Conservation (phyloP, 768 basidiomycete genomes). For the Leccinum subtestaceum region DNA sequence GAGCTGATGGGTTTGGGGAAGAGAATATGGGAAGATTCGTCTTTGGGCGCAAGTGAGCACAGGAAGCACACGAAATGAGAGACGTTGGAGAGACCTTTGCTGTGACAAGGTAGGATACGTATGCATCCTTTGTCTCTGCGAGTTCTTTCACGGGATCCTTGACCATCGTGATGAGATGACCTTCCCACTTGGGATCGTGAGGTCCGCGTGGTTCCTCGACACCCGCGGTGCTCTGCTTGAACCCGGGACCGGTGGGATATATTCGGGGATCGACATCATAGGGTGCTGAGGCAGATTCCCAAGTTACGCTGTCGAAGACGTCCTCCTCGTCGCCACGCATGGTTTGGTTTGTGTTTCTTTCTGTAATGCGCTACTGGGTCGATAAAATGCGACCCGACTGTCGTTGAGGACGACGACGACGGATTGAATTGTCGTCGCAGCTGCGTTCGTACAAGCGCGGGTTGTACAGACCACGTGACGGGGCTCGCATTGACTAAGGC, state of each 20-base stretch:
- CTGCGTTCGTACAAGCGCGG: not conserved
- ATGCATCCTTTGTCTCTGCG: constrained; percentile 95
- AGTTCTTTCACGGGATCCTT: constrained; percentile 95
- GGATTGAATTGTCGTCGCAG: not conserved
- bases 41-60: constrained; percentile 41
- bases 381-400: not conserved
- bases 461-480: constrained; percentile 28
- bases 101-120: constrained; percentile 89
- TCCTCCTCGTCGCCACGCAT: constrained; percentile 89
- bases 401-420: constrained; percentile 2
- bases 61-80: not conserved
- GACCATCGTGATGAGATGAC: constrained; percentile 76
- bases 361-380: not conserved
- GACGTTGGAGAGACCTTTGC: constrained; percentile 63
- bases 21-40: constrained; percentile 90
- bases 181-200: constrained; percentile 88
- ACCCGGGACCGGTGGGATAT: constrained; percentile 62
- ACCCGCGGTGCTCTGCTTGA: constrained; percentile 75
- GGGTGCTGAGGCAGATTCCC: constrained; percentile 72
- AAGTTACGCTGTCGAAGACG: constrained; percentile 88
- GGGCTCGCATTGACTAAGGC: not conserved
- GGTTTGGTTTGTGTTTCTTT: constrained; percentile 7
- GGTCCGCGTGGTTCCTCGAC: constrained; percentile 62
- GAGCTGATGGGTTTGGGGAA: constrained; percentile 64
- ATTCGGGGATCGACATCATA: constrained; percentile 45